These are phyloP conservation scores for Trichoderma lentiforme DNA, from an alignment of 2,329 filamentous ascomycete genomes.

Conservation along the genomic window DNA sequence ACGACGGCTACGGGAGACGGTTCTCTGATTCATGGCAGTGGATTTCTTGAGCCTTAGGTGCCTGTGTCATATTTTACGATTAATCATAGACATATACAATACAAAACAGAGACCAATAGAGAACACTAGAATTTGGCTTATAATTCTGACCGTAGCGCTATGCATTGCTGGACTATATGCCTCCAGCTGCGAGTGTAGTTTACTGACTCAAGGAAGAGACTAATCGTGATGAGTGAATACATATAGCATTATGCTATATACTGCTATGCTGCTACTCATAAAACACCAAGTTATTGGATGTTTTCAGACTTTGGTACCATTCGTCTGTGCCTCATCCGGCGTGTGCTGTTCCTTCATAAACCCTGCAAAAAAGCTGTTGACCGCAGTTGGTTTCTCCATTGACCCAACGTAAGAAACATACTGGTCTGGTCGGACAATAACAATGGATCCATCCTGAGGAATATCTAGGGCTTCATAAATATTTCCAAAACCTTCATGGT, in stretches of 20 bases:
- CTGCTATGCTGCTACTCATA: neutral
- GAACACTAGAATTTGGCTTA: neutral
- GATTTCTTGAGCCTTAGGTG: neutral
- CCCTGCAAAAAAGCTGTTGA: neutral
- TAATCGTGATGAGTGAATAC: neutral
- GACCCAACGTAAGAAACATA: neutral
- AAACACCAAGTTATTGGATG: neutral
- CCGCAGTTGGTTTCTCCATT: neutral
- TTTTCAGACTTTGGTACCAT: neutral
- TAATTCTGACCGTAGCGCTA: neutral
- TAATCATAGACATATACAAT: neutral
- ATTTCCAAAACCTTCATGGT: neutral
- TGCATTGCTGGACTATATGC: neutral
- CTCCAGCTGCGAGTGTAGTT: neutral
- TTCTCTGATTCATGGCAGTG: neutral
- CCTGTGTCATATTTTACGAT: accelerated
- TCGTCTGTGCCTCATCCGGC: neutral
- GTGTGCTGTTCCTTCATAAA: neutral
- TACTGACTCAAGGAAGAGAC: neutral
- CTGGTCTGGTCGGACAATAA: neutral
- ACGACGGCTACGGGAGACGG: neutral
- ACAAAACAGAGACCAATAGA: neutral
- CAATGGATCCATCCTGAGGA: neutral
- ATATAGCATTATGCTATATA: neutral
- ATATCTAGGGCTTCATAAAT: neutral